Base-by-base conservation (phyloP, 208 protist genomes). In the Endotrypanum monterogeii region DNA sequence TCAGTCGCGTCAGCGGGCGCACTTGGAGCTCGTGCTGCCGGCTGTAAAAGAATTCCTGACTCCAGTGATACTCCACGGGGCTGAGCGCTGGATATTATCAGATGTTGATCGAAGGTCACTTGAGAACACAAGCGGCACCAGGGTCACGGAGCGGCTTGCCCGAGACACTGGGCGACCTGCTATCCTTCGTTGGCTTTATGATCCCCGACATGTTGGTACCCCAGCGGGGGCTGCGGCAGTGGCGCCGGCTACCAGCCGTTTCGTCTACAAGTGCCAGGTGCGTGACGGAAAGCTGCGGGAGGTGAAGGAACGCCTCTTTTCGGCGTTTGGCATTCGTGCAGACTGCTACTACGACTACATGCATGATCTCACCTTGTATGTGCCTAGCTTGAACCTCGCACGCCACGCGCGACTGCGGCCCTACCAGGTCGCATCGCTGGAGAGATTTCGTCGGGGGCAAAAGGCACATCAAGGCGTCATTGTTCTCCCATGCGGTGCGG, bases 401-500 rank as follows among this genome's bases (percentile, higher is more conserved):
- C 76, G 81, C 41, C 71, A 91, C 67, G 89, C 94, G 60, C 85
- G 87, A 5, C 80, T 98, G 66, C 92, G 94, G 0, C 87, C 89
- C 16, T 96, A 98, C 68, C 94, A 98, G 83, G 84, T 90, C 12
- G 89, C 89, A 7, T 94, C 90, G 7, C 83, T 96, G 32, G 91
- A 98, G 70, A 85, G 91, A 7, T 98, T 98, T 82, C 83, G 85
- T 8, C 79, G 85, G 28, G 91, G 89, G 9, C 80, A 84, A 54
- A 94, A 93, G 75, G 94, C 96, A 14, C 91, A 97, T 73, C 92
- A 94, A 55, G 99, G 99, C 25, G 96, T 99, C 25, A 97, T 99
- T 73, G 99, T 99, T 50, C 91, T 99, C 7, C 99, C 99, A 30
- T 99, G 99, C 85, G 99, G 99, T 32, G 98, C 98, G 4, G 99